Evolutionary conservation across 306 rosid species (phyloP).

Genomic region (Canavalia ensiformis): DNA sequence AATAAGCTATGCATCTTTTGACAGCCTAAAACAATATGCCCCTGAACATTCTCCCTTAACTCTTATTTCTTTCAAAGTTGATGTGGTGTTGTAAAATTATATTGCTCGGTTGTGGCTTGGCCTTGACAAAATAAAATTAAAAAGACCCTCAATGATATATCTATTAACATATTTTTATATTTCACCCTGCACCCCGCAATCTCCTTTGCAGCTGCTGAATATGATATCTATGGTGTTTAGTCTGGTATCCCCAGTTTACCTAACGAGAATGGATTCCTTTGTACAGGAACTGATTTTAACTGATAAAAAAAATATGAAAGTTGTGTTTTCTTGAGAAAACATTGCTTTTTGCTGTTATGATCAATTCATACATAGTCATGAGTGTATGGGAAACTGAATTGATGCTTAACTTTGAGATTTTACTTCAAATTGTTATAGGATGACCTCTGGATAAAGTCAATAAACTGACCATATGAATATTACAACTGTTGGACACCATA

Average conservation of each 20-base stretch:
- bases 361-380: background rate
- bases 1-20: background rate
- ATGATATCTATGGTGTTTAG: too few species aligned
- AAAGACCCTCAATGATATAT: background rate
- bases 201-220: slow-evolving; percentile 1
- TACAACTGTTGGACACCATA: background rate
- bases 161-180: too few species aligned
- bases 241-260: too few species aligned
- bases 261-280: too few species aligned
- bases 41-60: background rate
- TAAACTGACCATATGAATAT: background rate
- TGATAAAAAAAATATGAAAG: too few species aligned
- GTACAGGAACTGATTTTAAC: too few species aligned
- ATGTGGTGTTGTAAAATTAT: slow-evolving; percentile 1
- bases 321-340: background rate
- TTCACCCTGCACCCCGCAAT: background rate
- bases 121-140: background rate
- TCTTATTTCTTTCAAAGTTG: slow-evolving; percentile 4
- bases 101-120: slow-evolving; percentile 1
- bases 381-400: slow-evolving; percentile 11
- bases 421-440: too few species aligned
- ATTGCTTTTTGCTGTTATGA: background rate
- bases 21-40: background rate
- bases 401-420: background rate
- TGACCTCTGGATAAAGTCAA: background rate